A percentile compares a stretch with the other conserved stretches of the same genome.
Conservation (phyloP, 1,139 yeast species). For the Arxiozyma heterogenica region DNA sequence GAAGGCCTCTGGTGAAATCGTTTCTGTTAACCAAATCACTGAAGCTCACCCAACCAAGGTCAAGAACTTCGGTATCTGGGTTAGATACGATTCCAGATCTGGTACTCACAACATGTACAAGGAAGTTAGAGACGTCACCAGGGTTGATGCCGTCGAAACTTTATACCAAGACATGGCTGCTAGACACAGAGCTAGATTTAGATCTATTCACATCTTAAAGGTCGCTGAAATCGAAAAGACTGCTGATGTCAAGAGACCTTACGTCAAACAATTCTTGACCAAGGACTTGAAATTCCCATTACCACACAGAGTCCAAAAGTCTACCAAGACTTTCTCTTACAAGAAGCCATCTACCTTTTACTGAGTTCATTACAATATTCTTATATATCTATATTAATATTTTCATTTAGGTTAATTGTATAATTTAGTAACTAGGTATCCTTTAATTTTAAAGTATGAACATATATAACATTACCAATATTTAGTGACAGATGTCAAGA, state of each 20-base stretch:
- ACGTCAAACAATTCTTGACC: slow-evolving; percentile 93
- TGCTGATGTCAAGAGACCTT: slow-evolving; percentile 98
- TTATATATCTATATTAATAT: slow-evolving; percentile 2
- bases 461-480: neutral
- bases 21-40: slow-evolving; percentile 79
- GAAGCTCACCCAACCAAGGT: slow-evolving; percentile 98
- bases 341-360: slow-evolving; percentile 96
- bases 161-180: slow-evolving; percentile 99
- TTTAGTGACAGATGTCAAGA: neutral
- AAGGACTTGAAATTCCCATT: slow-evolving; percentile 99
- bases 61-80: slow-evolving; percentile 99
- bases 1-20: slow-evolving; percentile 99
- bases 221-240: slow-evolving; percentile 98
- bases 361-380: slow-evolving; percentile 35
- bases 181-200: slow-evolving; percentile 99
- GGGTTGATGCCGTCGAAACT: slow-evolving; percentile 98
- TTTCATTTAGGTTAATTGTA: slow-evolving; percentile 11
- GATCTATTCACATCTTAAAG: slow-evolving; percentile 97
- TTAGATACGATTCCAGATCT: slow-evolving; percentile 99
- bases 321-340: slow-evolving; percentile 79
- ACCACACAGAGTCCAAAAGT: slow-evolving; percentile 97
- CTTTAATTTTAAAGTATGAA: neutral
- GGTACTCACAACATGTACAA: slow-evolving; percentile 99
- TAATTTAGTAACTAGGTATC: slow-evolving; percentile 12
- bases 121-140: slow-evolving; percentile 99